Base-by-base conservation (phyloP, 73 alveolate species). In the Paramecium sonneborni region DNA sequence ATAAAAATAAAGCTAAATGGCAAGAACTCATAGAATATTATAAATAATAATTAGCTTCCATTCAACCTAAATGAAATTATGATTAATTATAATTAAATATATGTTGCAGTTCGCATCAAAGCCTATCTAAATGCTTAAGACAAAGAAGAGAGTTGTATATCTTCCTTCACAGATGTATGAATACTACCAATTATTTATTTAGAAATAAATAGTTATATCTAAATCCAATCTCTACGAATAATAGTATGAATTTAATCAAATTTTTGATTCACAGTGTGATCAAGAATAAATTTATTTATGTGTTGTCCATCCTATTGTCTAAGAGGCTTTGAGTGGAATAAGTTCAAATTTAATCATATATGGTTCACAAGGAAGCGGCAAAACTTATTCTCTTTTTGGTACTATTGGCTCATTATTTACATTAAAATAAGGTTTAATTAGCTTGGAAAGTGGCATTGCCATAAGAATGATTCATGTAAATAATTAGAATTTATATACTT, bases 1-100 rank as follows among this genome's bases (percentile, higher is more conserved):
- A 88, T 48, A 69, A 76, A 20, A 88, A 88, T 30, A 88, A 70
- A 39, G 52, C 46, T 20, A 88, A 68, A 24, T 88, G 94, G 94
- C 38, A 38, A 56, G 94, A 88, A 26, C 57, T 88, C 18, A 32
- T 88, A 3, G 69, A 57, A 46, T 72, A 39, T 70, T 88, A 88
- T 28, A 62, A 88, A 69, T 32, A 88, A 43, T 76, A 88, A 24
- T 70, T 88, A 70, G 86, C 86, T 15, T 32, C 86, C 55, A 72
- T 72, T 72, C 86, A 72, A 72, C 86, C 86, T 72, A 35, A 72
- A 72, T 72, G 86, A 72, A 35, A 72, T 72, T 62, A 72, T 72
- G 86, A 72, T 35, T 72, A 72, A 72, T 72, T 35, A 72, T 72
- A 72, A 38, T 72, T 72, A 72, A 72, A 72, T 35, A 72, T 72